Evolutionary conservation across 1,139 yeast species (phyloP), one percentile per base, ranked within the genome.

Genomic region (Ogataea hybrid): DNA sequence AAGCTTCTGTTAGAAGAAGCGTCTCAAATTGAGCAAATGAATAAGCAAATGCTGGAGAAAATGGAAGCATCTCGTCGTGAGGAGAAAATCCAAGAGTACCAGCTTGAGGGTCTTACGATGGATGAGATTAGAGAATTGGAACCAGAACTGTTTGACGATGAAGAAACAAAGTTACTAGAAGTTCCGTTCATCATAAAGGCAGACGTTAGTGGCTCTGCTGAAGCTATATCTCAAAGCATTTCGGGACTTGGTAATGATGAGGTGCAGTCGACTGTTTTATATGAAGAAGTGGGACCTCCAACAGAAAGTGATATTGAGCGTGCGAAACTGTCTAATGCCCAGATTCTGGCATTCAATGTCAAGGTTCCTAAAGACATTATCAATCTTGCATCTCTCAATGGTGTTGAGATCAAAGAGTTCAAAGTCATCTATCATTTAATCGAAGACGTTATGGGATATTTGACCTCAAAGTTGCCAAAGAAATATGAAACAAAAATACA

Each of bases 391-490:
- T 75, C 75, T 25, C 70, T 68, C 35, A 67, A 68, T 18, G 76
- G 77, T 2, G 83, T 92, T n/a, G 68, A 68, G 10, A 69, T 92
- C 27, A 71, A 70, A 41, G 79, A 79, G 39, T 88, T 82, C 61
- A 85, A 83, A 45, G 86, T 92, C 44, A 92, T 92, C 46, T 92
- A 92, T 61, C 82, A 90, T 53, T 72, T 94, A 50, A 81, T 92
- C 44, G 97, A 92, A 55, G 85, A 83, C 39, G 95, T 92, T 4
- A 79, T 90, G 1, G 75, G 73, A 8, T 78, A 73, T 16, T 69
- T 92, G 36, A 76, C 84, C 4, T 64, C 74, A 3, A 71, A 75
- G 43, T 68, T 94, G 54, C 72, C 77, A 39, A 94, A 95, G 3
- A 75, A 76, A 14, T 75, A 76, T 46, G 92, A 88, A 52, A 71